Base-by-base conservation (phyloP, 352 stramenopile species). In the Phytophthora boehmeriae region DNA sequence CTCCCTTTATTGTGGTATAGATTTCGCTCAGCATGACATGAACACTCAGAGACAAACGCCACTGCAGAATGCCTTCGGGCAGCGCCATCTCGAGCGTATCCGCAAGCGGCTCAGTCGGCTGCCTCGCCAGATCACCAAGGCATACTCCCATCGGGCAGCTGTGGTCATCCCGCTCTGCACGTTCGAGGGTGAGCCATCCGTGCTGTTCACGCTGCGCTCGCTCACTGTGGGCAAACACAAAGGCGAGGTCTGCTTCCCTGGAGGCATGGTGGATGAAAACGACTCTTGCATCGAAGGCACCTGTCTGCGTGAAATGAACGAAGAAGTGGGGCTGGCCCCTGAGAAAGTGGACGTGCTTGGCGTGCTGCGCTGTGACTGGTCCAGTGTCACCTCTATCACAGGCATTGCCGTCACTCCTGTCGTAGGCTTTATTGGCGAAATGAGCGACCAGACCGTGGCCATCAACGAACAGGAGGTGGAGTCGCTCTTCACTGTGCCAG, bases 401-500 rank as follows among this genome's bases (percentile, higher is more conserved):
- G 97, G 97, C 48, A 96, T 99, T 49, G 96, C 96, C 25, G 97
- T 99, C n/a, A 99, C 97, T 39, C 97, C 97, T 1, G 91, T 99
- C 34, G 95, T 99, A 0, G 97, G 96, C 8, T 99, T 92, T 57
- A 73, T 99, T 49, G 96, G 95, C 32, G 95, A 98, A 64, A 86
- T 99, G 62, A 90, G 81, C 49, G 82, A 96, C 54, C 76, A 91
- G 35, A 87, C 92, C 32, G 68, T 99, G 10, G 78, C 90, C 22
- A 95, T 97, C 36, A 99, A 99, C 66, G 79, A 96, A 35, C 83
- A 96, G 58, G 97, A 99, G 77, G 97, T 99, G 23, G 87, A 97
- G 19, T 92, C 97, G 54, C 91, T 95, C 30, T 99, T 99, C 58
- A 98, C 96, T 2, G 93, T 99, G 41, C 90, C 96, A 23, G 65